Percentiles rank a stretch among this genome's conserved stretches.
These are phyloP conservation scores for Apiospora pterosperma DNA, from an alignment of 2,329 filamentous ascomycete genomes.

Conservation along the genomic window DNA sequence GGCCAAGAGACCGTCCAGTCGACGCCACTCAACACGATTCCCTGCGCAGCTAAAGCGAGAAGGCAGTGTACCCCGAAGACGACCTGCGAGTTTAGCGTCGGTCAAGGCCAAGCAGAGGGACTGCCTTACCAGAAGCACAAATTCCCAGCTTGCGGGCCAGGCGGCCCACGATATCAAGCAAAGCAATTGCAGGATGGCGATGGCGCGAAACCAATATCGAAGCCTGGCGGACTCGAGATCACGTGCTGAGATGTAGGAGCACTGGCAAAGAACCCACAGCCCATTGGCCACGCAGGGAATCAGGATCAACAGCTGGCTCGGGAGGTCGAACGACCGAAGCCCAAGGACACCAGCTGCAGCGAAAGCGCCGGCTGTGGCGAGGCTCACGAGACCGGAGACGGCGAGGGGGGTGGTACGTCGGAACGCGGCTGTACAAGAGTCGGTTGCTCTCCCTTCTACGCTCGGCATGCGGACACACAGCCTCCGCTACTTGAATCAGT, in stretches of 20 bases:
- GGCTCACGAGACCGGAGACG: neutral
- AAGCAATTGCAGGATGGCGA: neutral
- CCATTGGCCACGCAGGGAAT: neutral
- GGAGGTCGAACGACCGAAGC: neutral
- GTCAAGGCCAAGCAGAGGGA: neutral
- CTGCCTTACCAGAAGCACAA: neutral
- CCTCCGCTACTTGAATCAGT: no score
- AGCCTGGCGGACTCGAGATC: neutral
- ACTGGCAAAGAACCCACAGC: neutral
- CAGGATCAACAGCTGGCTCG: neutral
- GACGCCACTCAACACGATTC: neutral
- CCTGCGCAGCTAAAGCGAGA: neutral
- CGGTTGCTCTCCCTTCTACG: no score
- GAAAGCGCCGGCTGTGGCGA: neutral
- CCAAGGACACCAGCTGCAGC: neutral
- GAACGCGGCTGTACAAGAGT: no score
- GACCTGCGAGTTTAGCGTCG: neutral
- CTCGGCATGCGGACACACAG: no score
- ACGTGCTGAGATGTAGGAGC: neutral
- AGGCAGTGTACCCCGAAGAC: neutral
- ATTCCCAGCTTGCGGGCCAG: neutral
- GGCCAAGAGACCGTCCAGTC: neutral
- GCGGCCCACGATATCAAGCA: neutral
- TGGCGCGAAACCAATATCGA: neutral
- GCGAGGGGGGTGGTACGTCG: no score